Conservation (phyloP, 495 filamentous ascomycete genomes). For the Neurospora sp. region DNA sequence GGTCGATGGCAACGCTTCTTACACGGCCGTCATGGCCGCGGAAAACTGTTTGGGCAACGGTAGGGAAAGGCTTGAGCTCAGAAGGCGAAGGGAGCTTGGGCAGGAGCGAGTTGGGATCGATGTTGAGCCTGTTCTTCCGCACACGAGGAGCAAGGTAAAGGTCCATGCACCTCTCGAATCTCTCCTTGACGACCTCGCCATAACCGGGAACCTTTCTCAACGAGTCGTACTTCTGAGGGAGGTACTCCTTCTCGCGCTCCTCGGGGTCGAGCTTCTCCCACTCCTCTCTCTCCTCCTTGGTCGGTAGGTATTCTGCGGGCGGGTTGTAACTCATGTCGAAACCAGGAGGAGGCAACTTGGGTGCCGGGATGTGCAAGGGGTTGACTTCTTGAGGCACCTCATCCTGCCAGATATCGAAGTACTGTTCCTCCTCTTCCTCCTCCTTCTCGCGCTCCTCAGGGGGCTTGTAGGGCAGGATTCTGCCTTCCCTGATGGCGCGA, state of each 20-base stretch:
- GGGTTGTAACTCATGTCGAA: conserved; percentile 96
- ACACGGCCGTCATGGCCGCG: conserved; percentile 83
- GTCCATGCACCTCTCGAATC: conserved; percentile 91
- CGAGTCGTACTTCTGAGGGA: conserved; percentile 71
- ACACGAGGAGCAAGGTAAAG: conserved; percentile 90
- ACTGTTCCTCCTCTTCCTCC: conserved; percentile 53
- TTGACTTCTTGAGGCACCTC: conserved; percentile 76
- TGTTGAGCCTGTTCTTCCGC: conserved; percentile 87
- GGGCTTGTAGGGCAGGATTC: conserved; percentile 84
- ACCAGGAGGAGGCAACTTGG: conserved; percentile 85
- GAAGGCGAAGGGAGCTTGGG: conserved; percentile 93
- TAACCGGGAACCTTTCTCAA: conserved; percentile 91
- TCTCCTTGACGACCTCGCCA: conserved; percentile 80
- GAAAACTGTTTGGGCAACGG: conserved; percentile 72
- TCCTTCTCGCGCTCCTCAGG: conserved; percentile 64
- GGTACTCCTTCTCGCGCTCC: conserved; percentile 80
- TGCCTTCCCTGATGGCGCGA: conserved; percentile 85
- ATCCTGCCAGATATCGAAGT: conserved; percentile 91
- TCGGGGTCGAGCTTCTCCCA: conserved; percentile 87
- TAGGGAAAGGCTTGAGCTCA: conserved; percentile 89
- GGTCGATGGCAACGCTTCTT: conserved; percentile 58
- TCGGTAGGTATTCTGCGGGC: conserved; percentile 88
- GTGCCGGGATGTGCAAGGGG: conserved; percentile 91
- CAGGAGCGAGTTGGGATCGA: conserved; percentile 86
- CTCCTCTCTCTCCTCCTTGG: conserved; percentile 69